phyloP scores from a whole-genome alignment of 495 filamentous ascomycete genomes.

The Diplogelasinospora grovesii region DNA sequence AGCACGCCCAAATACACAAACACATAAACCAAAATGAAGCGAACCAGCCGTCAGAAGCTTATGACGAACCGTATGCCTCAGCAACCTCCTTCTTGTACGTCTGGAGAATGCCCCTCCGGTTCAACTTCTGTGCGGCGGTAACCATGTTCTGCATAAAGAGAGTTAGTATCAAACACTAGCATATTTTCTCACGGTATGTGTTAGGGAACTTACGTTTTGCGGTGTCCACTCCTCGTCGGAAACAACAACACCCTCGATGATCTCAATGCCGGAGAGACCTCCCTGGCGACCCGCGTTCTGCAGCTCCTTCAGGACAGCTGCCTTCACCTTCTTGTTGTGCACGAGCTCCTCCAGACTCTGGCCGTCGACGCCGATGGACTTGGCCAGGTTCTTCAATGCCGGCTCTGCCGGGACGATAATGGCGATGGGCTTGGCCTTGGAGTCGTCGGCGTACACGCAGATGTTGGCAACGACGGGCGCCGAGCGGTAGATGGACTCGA shows the following conservation, averaged over 20 bases:
- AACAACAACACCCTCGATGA: slow-evolving; percentile 86
- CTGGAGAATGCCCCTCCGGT: slow-evolving; percentile 59
- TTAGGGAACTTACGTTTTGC: slow-evolving; percentile 67
- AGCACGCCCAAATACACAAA: neutral
- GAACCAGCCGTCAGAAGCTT: neutral
- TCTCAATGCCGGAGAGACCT: slow-evolving; percentile 79
- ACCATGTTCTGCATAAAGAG: slow-evolving; percentile 53
- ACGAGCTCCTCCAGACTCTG: slow-evolving; percentile 69
- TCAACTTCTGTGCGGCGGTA: slow-evolving; percentile 73
- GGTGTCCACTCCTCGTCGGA: slow-evolving; percentile 97
- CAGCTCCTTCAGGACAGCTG: slow-evolving; percentile 73
- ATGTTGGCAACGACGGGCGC: slow-evolving; percentile 85
- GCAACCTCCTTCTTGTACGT: slow-evolving; percentile 61
- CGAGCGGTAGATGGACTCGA: slow-evolving; percentile 90
- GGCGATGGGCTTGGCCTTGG: slow-evolving; percentile 80
- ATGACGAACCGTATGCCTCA: slow-evolving; percentile 46
- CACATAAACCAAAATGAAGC: neutral
- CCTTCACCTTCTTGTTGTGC: slow-evolving; percentile 75
- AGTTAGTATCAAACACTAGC: slow-evolving; percentile 21
- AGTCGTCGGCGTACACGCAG: slow-evolving; percentile 79
- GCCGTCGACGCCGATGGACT: slow-evolving; percentile 62
- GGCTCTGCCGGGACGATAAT: slow-evolving; percentile 90
- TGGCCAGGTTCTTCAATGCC: slow-evolving; percentile 77
- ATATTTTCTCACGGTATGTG: neutral
- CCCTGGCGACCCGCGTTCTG: slow-evolving; percentile 67